Evolutionary conservation across 1,284 basidiomycete genomes (phyloP).

Genomic region (Pisolithus thermaeus): DNA sequence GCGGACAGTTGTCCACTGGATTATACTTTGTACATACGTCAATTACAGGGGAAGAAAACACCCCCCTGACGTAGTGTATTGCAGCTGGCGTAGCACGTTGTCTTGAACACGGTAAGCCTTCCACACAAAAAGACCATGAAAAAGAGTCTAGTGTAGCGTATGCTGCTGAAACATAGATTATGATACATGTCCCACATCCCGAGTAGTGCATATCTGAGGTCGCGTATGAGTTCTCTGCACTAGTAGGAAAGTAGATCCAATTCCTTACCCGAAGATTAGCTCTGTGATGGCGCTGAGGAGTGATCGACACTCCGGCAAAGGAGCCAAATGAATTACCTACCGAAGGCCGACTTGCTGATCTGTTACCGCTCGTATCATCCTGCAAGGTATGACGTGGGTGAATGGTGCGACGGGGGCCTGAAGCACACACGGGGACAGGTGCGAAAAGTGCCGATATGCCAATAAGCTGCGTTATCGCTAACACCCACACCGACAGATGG

Average conservation of each 20-base stretch:
- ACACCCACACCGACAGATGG: slow-evolving; percentile 50
- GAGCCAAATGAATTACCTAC: slow-evolving; percentile 13
- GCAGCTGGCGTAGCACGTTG: too few species aligned
- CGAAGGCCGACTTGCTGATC: slow-evolving; percentile 39
- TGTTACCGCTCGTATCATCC: slow-evolving; percentile 42
- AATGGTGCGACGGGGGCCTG: slow-evolving; percentile 25
- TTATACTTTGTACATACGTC: too few species aligned
- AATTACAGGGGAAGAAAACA: too few species aligned
- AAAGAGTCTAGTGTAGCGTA: too few species aligned
- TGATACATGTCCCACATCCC: background rate
- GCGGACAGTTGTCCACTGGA: too few species aligned
- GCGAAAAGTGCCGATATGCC: slow-evolving; percentile 19
- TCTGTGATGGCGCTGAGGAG: slow-evolving; percentile 36
- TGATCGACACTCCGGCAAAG: background rate
- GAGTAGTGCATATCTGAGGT: slow-evolving; percentile 24
- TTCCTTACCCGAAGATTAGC: slow-evolving; percentile 39
- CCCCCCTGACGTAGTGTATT: too few species aligned
- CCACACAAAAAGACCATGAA: too few species aligned
- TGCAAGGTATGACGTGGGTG: slow-evolving; percentile 40
- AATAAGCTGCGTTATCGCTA: slow-evolving; percentile 36
- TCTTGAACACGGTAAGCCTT: too few species aligned
- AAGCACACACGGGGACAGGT: background rate
- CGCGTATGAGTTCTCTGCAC: background rate
- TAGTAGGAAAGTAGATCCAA: background rate
- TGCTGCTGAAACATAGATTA: too few species aligned